Base-by-base conservation (phyloP, 805 yeast species). In the Candida quercuum region DNA sequence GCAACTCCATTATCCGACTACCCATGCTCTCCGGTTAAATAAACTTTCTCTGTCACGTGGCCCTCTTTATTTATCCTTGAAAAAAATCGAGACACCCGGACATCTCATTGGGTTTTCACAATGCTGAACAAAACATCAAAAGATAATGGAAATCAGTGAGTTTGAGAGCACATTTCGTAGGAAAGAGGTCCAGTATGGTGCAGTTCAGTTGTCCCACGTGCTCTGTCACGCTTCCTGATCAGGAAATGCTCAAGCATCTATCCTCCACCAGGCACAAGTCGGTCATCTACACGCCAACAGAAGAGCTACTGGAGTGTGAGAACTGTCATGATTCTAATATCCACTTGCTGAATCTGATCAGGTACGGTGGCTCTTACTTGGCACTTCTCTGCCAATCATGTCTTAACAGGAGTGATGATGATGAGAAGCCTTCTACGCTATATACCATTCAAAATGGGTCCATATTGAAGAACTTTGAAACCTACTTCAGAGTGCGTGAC, bases 331-430 rank as follows among this genome's bases (percentile, higher is more conserved):
- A 75, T 47, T 46, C 64, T 27, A 77, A 75, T 46, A 64, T 78
- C 33, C 81, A 76, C 53, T 71, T 69, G 47, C 58, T 77, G 37
- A 66, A 61, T 35, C 61, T 77, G 32, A 60, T 72, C 7, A 54
- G 82, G 27, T 72, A 66, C 50, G 82, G 78, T 2, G 74, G 78
- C 21, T 66, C 71, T 14, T 81, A 75, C 47, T 70, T 77, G 67
- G 54, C 67, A 0, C 53, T 75, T 41, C 52, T 74, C 16, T 77
- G 84, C 49, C 60, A 59, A 23, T 33, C 42, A 5, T 77, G 84
- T 51, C 55, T 66, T 16, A 48, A 45, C 24, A 72, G 70, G 42
- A 67, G 63, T 22, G 47, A 46, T 14, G 67, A 63, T 21, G 47
- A 46, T n/a, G 74, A 67, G 12, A 65, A 61, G 33, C 71, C 79